These are phyloP conservation scores for Coemansia sp. DNA, from an alignment of 192 early-diverging fungal species.

Conservation along the genomic window DNA sequence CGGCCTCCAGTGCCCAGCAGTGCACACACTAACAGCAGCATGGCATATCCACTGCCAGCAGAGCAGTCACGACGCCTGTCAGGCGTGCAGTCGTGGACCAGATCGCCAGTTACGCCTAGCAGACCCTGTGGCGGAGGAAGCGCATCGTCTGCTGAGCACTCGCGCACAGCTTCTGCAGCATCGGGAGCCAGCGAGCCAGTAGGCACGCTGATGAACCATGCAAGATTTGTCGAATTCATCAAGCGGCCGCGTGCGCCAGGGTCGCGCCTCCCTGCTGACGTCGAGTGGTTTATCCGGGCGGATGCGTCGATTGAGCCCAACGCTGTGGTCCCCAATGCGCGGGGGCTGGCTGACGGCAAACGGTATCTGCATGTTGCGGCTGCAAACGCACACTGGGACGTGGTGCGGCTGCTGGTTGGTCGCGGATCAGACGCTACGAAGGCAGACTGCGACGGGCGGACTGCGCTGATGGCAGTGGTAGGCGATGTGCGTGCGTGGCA, in stretches of 20 bases:
- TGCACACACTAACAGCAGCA: background rate
- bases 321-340: slow-evolving; percentile 2
- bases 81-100: background rate
- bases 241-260: slow-evolving; percentile 5
- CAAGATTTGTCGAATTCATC: slow-evolving; percentile 11
- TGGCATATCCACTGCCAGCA: background rate
- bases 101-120: background rate
- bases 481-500: slow-evolving; percentile 16
- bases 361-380: slow-evolving; percentile 29
- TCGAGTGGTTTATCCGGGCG: slow-evolving; percentile 17
- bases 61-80: background rate
- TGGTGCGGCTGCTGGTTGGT: slow-evolving; percentile 33
- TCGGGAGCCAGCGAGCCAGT: background rate
- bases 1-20: background rate
- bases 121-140: background rate
- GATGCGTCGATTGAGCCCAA: slow-evolving; percentile 17
- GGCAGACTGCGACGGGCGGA: slow-evolving; percentile 26
- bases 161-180: slow-evolving; percentile 1
- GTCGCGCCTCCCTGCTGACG: slow-evolving; percentile 5
- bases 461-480: slow-evolving; percentile 45
- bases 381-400: slow-evolving; percentile 38
- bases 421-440: slow-evolving; percentile 21
- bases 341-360: slow-evolving; percentile 5
- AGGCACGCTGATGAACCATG: background rate
- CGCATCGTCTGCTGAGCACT: slow-evolving; percentile 7